Percentiles rank a stretch among this genome's conserved stretches.
These are phyloP conservation scores for Globisporangium alternatum DNA, from an alignment of 352 stramenopile genomes.

Conservation along the genomic window DNA sequence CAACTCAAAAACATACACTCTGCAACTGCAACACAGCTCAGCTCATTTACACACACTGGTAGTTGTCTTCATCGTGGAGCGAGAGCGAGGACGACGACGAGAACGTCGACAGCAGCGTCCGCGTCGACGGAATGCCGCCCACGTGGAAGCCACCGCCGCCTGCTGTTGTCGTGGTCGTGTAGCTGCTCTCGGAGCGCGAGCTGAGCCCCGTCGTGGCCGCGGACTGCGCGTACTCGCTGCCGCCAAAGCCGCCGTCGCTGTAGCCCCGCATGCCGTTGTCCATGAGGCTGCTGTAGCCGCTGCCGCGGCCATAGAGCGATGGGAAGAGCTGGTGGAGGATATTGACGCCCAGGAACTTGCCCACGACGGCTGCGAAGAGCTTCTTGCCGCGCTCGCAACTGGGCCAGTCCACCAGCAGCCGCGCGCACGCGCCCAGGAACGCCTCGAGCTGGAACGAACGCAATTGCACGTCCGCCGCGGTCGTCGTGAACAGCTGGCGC, in stretches of 20 bases:
- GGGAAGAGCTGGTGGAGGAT: slow-evolving; percentile 24
- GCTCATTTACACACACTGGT: background rate
- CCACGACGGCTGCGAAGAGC: slow-evolving; percentile 35
- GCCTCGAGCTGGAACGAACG: slow-evolving; percentile 47
- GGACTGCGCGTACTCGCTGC: slow-evolving; percentile 8
- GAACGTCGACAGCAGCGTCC: slow-evolving; percentile 9
- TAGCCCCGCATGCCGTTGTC: background rate
- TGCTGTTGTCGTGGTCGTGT: background rate
- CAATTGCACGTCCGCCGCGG: slow-evolving; percentile 39
- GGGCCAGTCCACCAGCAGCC: slow-evolving; percentile 35
- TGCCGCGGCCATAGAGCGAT: slow-evolving; percentile 8
- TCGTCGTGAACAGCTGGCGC: slow-evolving; percentile 47
- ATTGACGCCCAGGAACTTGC: slow-evolving; percentile 58
- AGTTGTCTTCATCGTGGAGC: slow-evolving; percentile 13
- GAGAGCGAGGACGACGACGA: slow-evolving; percentile 18
- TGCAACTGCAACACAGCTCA: background rate
- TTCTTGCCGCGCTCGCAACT: slow-evolving; percentile 49
- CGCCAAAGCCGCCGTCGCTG: slow-evolving; percentile 6
- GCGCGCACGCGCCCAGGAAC: slow-evolving; percentile 44
- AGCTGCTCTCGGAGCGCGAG: slow-evolving; percentile 15
- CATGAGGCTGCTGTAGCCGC: background rate
- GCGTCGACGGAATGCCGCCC: background rate
- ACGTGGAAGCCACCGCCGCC: background rate
- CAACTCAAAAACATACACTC: background rate
- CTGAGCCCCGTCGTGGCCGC: slow-evolving; percentile 7